Evolutionary conservation across 768 basidiomycete genomes (phyloP).

Genomic region (Suillus americanus): DNA sequence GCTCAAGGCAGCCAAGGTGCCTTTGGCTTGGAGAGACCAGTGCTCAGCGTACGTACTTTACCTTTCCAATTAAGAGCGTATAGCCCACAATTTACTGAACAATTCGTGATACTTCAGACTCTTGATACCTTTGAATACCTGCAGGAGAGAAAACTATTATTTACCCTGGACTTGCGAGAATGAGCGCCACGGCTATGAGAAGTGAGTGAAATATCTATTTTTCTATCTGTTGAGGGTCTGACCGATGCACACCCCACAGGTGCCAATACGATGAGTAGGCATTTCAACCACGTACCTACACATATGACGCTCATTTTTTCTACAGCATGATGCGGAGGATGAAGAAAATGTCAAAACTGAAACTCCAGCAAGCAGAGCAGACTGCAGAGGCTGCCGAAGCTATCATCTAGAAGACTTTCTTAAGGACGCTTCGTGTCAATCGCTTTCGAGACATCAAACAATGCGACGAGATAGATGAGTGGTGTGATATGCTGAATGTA

Average conservation of each 20-base stretch:
- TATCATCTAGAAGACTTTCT: conserved; percentile 1
- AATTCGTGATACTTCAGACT: conserved; percentile 49
- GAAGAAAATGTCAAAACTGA: conserved; percentile 79
- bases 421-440: background rate
- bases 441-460: background rate
- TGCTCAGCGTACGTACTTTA: conserved; percentile 78
- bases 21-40: conserved; percentile 83
- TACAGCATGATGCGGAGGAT: conserved; percentile 83
- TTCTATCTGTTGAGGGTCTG: background rate
- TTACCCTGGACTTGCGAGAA: conserved; percentile 94
- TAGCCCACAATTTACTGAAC: conserved; percentile 11
- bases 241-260: conserved; percentile 38
- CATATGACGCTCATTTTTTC: conserved; percentile 4
- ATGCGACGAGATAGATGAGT: conserved; percentile 13
- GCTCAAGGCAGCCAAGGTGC: conserved; percentile 72
- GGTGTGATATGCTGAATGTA: conserved; percentile 7
- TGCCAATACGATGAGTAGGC: conserved; percentile 91
- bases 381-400: conserved; percentile 23
- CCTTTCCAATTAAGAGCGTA: background rate
- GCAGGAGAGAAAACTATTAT: conserved; percentile 75
- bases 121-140: conserved; percentile 84
- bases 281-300: conserved; percentile 3
- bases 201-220: conserved; percentile 45
- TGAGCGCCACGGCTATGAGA: conserved; percentile 83
- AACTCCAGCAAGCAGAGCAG: conserved; percentile 44